Percentiles rank a stretch among this genome's conserved stretches.
Conservation (phyloP, 345 rosid genomes). For the Lepidium africanum region DNA sequence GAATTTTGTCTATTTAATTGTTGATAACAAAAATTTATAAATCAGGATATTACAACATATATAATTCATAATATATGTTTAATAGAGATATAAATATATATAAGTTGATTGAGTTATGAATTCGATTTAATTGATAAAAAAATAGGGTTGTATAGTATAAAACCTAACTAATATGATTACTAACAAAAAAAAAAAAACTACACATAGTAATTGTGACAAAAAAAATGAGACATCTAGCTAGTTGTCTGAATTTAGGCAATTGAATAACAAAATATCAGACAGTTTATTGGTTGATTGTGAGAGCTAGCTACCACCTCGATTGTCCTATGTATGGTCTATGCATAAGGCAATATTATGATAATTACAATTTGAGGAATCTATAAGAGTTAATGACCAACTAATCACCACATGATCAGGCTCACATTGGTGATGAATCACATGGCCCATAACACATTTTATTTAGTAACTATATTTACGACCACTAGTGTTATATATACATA, state of each 20-base stretch:
- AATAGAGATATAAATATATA: too few relatives aligned
- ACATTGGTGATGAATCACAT: constrained; percentile 14
- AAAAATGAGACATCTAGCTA: not conserved
- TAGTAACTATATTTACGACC: not conserved
- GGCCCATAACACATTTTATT: not conserved
- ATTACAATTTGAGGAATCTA: not conserved
- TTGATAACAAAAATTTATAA: too few relatives aligned
- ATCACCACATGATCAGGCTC: not conserved
- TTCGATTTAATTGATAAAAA: too few relatives aligned
- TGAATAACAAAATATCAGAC: not conserved
- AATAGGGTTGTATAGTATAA: too few relatives aligned
- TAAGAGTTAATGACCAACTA: not conserved
- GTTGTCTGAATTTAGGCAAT: not conserved
- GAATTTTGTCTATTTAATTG: too few relatives aligned
- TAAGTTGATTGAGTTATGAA: too few relatives aligned
- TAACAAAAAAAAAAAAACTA: not conserved
- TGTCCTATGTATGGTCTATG: not conserved
- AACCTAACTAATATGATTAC: not conserved
- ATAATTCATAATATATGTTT: too few relatives aligned
- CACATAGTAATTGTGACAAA: not conserved
- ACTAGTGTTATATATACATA: not conserved
- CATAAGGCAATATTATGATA: not conserved
- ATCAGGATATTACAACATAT: too few relatives aligned
- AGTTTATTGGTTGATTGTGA: not conserved
- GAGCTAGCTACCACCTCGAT: constrained; percentile 12